Evolutionary conservation across 805 yeast species (phyloP), one percentile per base, ranked within the genome.

Genomic region (Yarrowia sp.): DNA sequence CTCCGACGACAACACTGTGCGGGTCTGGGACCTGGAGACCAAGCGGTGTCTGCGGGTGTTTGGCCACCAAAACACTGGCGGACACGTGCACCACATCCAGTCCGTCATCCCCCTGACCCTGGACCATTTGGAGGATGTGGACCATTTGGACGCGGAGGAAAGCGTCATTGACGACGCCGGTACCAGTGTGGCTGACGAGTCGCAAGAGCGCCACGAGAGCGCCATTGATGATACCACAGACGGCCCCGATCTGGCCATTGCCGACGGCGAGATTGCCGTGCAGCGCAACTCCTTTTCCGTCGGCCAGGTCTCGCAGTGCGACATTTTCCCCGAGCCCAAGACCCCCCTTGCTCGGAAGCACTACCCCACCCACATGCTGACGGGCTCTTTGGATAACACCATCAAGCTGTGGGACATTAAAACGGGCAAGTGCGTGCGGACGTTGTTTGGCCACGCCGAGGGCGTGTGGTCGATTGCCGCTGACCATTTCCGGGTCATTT

Each of bases 381-480:
- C 97, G 0, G 91, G 96, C 16, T 90, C 97, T 0, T 78, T 93
- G 66, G 98, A 92, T 75, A 92, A 92, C 75, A 92, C 98, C 7
- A 91, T 92, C 74, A 91, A 92, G 74, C 75, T 93, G 54, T 92
- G 98, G 98, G 96, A 91, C 70, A 88, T 92, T 32, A 80, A 80
- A 67, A 85, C 95, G 0, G 97, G 98, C 3, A 84, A 85, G 74
- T 93, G 98, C 72, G 84, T 92, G 11, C 81, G 97, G 66, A 95
- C 99, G 0, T 93, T 95, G 75, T 95, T 93, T 78, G 99, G 99
- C 2, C 99, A 95, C 73, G 91, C 93, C 64, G 98, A 95, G 76
- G 99, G 99, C 22, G 97, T 95, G 19, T 93, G 98, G 98, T 91
- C 93, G 46, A 88, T 95, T 65, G 91, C 95, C 17, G 96, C 98